Percentiles rank a stretch among this genome's conserved stretches.
These are phyloP conservation scores for Logfia minima DNA, from an alignment of 129 eudicot species.

Conservation along the genomic window DNA sequence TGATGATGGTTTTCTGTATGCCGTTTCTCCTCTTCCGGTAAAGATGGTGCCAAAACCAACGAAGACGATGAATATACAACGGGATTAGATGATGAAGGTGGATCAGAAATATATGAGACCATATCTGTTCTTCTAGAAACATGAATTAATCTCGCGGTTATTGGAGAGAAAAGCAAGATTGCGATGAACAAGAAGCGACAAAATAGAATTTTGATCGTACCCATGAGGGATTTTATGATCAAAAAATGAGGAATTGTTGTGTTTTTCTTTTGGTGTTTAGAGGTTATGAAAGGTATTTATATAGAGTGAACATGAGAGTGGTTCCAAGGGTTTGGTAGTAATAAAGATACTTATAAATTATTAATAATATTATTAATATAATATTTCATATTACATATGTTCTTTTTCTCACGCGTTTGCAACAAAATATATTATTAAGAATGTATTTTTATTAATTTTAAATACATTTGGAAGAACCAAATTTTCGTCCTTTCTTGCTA, in stretches of 20 bases:
- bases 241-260: constrained; percentile 1
- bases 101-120: constrained; percentile 20
- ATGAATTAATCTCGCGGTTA: constrained; percentile 28
- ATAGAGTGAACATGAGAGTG: constrained; percentile 16
- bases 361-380: no score
- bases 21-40: constrained; percentile 16
- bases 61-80: constrained; percentile 18
- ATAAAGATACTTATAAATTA: not conserved
- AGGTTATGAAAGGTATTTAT: constrained; percentile 23
- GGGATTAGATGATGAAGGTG: constrained; percentile 27
- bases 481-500: not conserved
- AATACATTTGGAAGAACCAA: not conserved
- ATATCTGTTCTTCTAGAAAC: not conserved
- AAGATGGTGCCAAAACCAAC: constrained; percentile 9
- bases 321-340: not conserved
- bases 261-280: not conserved
- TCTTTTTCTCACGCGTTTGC: constrained; percentile 20
- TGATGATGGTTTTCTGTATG: constrained; percentile 41
- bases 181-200: constrained; percentile 25
- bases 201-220: not conserved
- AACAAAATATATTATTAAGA: not conserved
- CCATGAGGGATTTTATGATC: constrained; percentile 16
- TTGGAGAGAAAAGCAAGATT: constrained; percentile 30
- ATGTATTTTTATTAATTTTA: not conserved
- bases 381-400: not conserved